Evolutionary conservation across 2,329 filamentous ascomycete species (phyloP).

Genomic region (Cordyceps cicadae): DNA sequence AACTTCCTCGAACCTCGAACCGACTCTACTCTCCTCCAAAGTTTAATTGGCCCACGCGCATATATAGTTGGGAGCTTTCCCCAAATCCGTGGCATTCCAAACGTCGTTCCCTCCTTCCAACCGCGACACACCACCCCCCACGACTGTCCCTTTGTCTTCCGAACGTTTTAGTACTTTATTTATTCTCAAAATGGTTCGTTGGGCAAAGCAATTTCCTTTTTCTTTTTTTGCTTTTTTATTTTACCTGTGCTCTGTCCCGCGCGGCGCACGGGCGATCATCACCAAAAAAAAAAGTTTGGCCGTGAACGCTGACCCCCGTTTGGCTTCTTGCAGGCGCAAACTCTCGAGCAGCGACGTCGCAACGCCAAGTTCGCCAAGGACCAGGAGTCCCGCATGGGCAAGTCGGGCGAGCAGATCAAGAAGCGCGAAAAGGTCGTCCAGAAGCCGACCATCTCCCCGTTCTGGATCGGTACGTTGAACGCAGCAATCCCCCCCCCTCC

Average conservation of each 20-base stretch:
- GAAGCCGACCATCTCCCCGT: slow-evolving; percentile 56
- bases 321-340: slow-evolving; percentile 56
- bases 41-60: neutral
- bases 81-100: neutral
- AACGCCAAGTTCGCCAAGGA: slow-evolving; percentile 71
- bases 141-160: neutral
- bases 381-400: slow-evolving; percentile 67
- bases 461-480: slow-evolving; percentile 54
- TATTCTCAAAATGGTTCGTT: slow-evolving; percentile 2
- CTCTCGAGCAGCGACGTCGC: slow-evolving; percentile 70
- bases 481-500: neutral
- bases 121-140: neutral
- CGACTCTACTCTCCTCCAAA: neutral
- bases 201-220: too few species aligned
- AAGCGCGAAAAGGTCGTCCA: slow-evolving; percentile 42
- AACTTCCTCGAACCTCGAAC: neutral
- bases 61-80: neutral
- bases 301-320: neutral
- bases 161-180: neutral
- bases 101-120: neutral
- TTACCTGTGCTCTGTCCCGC: neutral
- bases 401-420: slow-evolving; percentile 57
- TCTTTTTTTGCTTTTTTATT: neutral
- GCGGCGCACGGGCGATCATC: neutral
- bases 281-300: neutral